Evolutionary conservation across 176 grass and related monocot species (phyloP), one percentile per base, ranked within the genome.

Genomic region (Raddia distichophylla): DNA sequence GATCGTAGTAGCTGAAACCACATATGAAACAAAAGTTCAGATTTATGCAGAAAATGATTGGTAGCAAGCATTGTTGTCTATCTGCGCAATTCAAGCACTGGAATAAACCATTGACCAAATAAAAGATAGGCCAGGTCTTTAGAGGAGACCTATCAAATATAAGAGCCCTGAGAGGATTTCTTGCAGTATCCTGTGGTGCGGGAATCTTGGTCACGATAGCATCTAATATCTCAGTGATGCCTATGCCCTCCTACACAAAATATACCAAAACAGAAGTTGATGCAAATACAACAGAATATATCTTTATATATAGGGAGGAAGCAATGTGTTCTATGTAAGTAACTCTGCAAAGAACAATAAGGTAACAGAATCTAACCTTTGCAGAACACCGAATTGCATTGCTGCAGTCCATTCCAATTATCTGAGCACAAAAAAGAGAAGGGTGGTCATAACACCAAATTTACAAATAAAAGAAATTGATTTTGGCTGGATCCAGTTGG

Each of bases 381-480:
- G 95, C 95, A 86, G 95, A 98, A 78, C 95, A 98, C 59, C 71
- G 82, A 89, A 98, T 94, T 85, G 92, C 92, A 89, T 93, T 83
- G 67, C 84, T 89, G 82, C 95, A 98, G 58, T 98, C 95, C 87
- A 98, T 78, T 57, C 95, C 95, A 83, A 98, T 89, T 85, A 98
- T 92, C 95, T 98, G 85, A 46, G 75, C 72, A 84, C 20, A 81
- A 42, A 3, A 49, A 56, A 19, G 8, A 33, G 19, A 77, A 64
- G 52, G 52, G 47, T 20, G 32, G 35, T 9, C 20, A 43, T 71
- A 77, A 64, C 33, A 60, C 73, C 12, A 5, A 49, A 19, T 56
- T 2, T 44, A 32, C 58, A 73, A 73, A 89, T 14, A 5, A 54
- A 49, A 70, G 54, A 19, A 80, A 18, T 75, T 52, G 14, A 67